Evolutionary conservation across 1,139 yeast genomes (phyloP).

Genomic region (Lodderomyces orthopsilosis): DNA sequence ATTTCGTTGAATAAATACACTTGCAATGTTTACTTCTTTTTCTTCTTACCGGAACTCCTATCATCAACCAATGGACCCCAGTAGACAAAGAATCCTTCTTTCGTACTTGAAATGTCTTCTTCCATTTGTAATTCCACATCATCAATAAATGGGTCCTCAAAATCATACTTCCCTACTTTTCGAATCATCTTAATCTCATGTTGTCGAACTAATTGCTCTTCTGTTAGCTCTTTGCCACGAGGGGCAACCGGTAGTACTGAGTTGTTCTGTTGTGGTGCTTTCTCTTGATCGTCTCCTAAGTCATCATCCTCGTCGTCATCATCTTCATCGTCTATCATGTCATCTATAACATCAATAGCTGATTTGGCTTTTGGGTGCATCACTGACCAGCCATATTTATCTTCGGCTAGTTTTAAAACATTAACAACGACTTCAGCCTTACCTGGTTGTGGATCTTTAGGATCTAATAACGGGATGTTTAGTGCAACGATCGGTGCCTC

Average conservation of each 20-base stretch:
- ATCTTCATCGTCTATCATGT: slow-evolving; percentile 57
- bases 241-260: slow-evolving; percentile 6
- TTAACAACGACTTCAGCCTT: slow-evolving; percentile 75
- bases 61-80: slow-evolving; percentile 91
- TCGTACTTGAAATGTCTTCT: slow-evolving; percentile 87
- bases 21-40: slow-evolving; percentile 5
- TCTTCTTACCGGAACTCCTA: slow-evolving; percentile 20
- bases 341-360: slow-evolving; percentile 60
- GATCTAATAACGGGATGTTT: slow-evolving; percentile 56
- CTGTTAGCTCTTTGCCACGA: slow-evolving; percentile 40
- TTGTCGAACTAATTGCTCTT: slow-evolving; percentile 45
- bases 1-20: background rate
- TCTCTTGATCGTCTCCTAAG: slow-evolving; percentile 17
- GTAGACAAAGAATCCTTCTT: slow-evolving; percentile 94
- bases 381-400: slow-evolving; percentile 77
- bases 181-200: slow-evolving; percentile 55
- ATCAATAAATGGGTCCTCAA: slow-evolving; percentile 94
- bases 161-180: slow-evolving; percentile 85
- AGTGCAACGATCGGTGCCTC: slow-evolving; percentile 52
- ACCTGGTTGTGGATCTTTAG: slow-evolving; percentile 54
- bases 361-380: slow-evolving; percentile 68
- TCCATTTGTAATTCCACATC: slow-evolving; percentile 92
- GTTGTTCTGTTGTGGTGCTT: slow-evolving; percentile 7
- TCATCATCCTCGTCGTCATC: slow-evolving; percentile 60
- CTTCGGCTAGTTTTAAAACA: slow-evolving; percentile 76